Evolutionary conservation across 2,329 filamentous ascomycete genomes (phyloP), one percentile per base, ranked within the genome.

Genomic region (Chaetomium strumarium): DNA sequence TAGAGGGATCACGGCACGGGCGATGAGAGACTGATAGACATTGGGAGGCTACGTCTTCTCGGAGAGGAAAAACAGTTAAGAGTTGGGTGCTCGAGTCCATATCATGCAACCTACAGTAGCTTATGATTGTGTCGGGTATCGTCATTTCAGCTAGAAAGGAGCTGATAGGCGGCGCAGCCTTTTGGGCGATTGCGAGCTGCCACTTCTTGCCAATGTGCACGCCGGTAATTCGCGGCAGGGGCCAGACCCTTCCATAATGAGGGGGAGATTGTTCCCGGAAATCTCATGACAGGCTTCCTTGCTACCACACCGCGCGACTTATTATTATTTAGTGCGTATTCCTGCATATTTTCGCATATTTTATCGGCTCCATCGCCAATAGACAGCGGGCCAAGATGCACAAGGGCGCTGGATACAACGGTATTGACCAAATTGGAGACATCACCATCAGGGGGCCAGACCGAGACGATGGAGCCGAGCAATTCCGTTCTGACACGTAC

Each of bases 101-200:
- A 40, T 39, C 33, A 34, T 41, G 46, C 13, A 19, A 14, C 33
- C 20, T 5, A 14, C 13, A 36, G 7, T 10, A 29, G 24, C 34
- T 34, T n/a, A 10, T 19, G 16, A 46, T 50, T 50, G 46, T 19
- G 29, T 40, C n/a, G 51, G 51, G 51, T 29, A 49, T 53, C 52
- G n/a, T 52, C 50, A 52, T 52, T 37, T 53, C 46, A 49, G 36
- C 51, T 45, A 34, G 36, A 37, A 44, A n/a, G 40, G 40, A 30
- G 30, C 38, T 39, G 43, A 49, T 40, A 41, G 19, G 34, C 43
- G 5, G 39, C 29, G 17, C 38, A 36, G 11, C 45, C 5, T 31
- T 45, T 38, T 40, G 31, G 41, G 40, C 51, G 29, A 44, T 37
- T 13, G 20, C 14, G 40, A 42, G 34, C 13, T 37, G 14, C 36